phyloP scores from a whole-genome alignment of 139 green algal genomes.

The Edaphochlamys debaryana region DNA sequence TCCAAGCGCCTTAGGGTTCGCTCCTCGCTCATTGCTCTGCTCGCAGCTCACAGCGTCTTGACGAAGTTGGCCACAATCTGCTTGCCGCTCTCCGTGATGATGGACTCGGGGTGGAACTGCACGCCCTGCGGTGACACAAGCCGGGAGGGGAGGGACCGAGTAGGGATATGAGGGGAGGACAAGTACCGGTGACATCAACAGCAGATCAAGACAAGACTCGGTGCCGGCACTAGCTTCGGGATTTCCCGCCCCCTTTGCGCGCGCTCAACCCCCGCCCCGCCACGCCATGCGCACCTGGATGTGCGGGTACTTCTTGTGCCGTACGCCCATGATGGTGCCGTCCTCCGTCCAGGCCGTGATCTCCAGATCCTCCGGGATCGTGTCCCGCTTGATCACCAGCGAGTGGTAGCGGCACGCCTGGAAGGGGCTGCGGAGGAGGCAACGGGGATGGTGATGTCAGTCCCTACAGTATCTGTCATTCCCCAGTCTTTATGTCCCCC shows the following conservation, averaged over 20 bases:
- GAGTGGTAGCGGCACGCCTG: slow-evolving; percentile 90
- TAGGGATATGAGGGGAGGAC: too few species aligned
- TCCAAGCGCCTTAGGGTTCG: too few species aligned
- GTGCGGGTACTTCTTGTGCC: slow-evolving; percentile 83
- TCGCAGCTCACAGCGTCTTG: slow-evolving; percentile 18
- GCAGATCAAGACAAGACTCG: too few species aligned
- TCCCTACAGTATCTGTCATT: too few species aligned
- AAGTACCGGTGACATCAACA: too few species aligned
- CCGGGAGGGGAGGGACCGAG: too few species aligned
- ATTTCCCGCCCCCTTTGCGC: too few species aligned
- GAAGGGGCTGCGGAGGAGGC: slow-evolving; percentile 77
- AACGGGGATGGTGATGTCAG: background rate
- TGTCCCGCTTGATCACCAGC: slow-evolving; percentile 93
- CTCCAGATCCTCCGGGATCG: slow-evolving; percentile 91
- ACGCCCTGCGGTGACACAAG: slow-evolving; percentile 88
- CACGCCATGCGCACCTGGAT: slow-evolving; percentile 62
- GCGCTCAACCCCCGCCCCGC: background rate
- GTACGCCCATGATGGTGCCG: slow-evolving; percentile 96
- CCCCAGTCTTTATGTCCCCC: too few species aligned
- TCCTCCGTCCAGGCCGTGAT: slow-evolving; percentile 97
- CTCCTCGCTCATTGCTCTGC: background rate
- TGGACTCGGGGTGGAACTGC: slow-evolving; percentile 98
- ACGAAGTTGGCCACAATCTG: slow-evolving; percentile 92
- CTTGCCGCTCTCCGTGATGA: slow-evolving; percentile 93
- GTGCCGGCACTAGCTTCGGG: too few species aligned